These are phyloP conservation scores for Aureobasidium sp. DNA, from an alignment of 2,329 filamentous ascomycete genomes.

Conservation along the genomic window DNA sequence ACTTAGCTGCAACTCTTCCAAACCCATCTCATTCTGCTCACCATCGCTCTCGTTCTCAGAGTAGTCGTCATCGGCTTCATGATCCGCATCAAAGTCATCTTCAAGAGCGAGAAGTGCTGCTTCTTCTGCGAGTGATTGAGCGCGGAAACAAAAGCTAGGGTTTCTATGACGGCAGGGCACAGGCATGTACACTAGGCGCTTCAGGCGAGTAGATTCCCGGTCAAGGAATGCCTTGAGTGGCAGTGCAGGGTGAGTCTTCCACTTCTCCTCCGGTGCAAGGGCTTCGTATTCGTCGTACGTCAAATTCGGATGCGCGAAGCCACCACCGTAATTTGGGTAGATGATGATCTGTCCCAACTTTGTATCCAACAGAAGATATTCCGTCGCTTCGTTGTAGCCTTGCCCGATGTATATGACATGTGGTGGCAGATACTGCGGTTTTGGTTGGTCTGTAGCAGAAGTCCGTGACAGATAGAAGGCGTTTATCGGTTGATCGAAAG, in stretches of 20 bases:
- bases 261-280: not conserved
- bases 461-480: not conserved
- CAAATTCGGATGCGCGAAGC: not conserved
- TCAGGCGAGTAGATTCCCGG: not conserved
- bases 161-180: not conserved
- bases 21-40: not conserved
- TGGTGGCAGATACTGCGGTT: not conserved
- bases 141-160: not conserved
- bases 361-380: not conserved
- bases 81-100: not conserved
- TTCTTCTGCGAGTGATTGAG: not conserved
- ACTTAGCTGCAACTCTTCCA: not conserved
- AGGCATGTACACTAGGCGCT: not conserved
- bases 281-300: not conserved
- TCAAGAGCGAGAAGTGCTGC: not conserved
- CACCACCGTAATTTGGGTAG: not conserved
- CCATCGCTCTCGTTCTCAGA: not conserved
- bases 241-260: not conserved
- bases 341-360: not conserved
- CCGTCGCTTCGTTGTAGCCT: not conserved
- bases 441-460: not conserved
- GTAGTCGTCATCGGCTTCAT: not conserved
- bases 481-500: not conserved
- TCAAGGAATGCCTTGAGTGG: not conserved
- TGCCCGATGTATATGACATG: not conserved